Evolutionary conservation across 2,329 filamentous ascomycete species (phyloP).

Genomic region (Ramularia collo-cygni): DNA sequence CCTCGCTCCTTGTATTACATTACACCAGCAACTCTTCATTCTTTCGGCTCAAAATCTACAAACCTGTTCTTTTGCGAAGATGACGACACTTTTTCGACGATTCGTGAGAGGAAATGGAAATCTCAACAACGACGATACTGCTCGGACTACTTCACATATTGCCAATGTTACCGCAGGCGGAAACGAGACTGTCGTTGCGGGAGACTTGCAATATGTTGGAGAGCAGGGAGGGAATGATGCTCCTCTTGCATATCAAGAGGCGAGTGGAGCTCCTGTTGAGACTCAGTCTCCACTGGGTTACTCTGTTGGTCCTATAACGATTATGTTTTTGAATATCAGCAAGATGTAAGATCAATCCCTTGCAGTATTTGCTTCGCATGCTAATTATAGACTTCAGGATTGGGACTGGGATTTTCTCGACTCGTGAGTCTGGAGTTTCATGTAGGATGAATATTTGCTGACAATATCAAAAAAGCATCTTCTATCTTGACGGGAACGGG

Average conservation of each 20-base stretch:
- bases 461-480: no score
- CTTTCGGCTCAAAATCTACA: no score
- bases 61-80: no score
- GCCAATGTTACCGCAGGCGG: conserved; percentile 3
- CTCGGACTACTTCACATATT: no score
- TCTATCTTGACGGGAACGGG: conserved; percentile 54
- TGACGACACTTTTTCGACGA: no score
- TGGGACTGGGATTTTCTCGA: conserved; percentile 47
- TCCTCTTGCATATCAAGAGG: conserved; percentile 52
- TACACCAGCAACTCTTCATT: no score
- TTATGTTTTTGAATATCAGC: conserved; percentile 55
- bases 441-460: no score
- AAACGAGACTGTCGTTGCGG: conserved; percentile 25
- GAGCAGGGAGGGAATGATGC: conserved; percentile 45
- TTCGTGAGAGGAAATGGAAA: no score
- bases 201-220: conserved; percentile 38
- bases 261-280: conserved; percentile 56
- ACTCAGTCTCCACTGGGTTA: conserved; percentile 53
- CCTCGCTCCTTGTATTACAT: no score
- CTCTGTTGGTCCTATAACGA: conserved; percentile 48
- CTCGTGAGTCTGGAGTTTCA: conserved; percentile 52
- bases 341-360: conserved; percentile 50
- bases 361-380: no score
- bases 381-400: conserved; percentile 28
- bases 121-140: no score